phyloP scores from a whole-genome alignment of 768 basidiomycete genomes.

The Candolleomyces aberdarensis region DNA sequence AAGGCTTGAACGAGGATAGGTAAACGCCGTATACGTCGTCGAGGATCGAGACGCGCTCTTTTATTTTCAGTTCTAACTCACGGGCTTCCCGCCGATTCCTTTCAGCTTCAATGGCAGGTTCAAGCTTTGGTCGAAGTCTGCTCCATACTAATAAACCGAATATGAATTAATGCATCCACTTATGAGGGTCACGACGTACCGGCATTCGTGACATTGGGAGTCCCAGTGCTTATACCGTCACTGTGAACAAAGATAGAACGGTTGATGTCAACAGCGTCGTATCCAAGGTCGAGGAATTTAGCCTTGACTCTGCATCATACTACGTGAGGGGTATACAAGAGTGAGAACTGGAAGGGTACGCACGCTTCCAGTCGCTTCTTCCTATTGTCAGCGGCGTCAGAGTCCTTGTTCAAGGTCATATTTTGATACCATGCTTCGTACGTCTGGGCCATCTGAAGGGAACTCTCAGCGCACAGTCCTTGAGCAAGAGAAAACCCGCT shows the following conservation, averaged over 20 bases:
- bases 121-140: slow-evolving; percentile 17
- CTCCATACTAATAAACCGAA: slow-evolving; percentile 18
- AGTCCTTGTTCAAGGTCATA: background rate
- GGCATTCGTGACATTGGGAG: slow-evolving; percentile 20
- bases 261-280: background rate
- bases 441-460: slow-evolving; percentile 1
- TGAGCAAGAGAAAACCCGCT: background rate
- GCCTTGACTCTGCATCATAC: background rate
- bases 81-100: background rate
- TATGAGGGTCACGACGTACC: slow-evolving; percentile 12
- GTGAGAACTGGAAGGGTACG: background rate
- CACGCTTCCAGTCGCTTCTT: background rate
- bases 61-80: background rate
- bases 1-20: slow-evolving; percentile 18
- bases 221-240: background rate
- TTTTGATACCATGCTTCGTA: background rate
- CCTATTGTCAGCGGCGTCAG: background rate
- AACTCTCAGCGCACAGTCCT: background rate
- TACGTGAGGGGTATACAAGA: background rate
- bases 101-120: slow-evolving; percentile 6
- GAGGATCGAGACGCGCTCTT: slow-evolving; percentile 2
- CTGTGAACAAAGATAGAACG: background rate
- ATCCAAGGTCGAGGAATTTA: background rate
- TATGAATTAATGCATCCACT: background rate
- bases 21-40: slow-evolving; percentile 15